phyloP scores from a whole-genome alignment of 1,284 basidiomycete species.

The Pisolithus thermaeus region DNA sequence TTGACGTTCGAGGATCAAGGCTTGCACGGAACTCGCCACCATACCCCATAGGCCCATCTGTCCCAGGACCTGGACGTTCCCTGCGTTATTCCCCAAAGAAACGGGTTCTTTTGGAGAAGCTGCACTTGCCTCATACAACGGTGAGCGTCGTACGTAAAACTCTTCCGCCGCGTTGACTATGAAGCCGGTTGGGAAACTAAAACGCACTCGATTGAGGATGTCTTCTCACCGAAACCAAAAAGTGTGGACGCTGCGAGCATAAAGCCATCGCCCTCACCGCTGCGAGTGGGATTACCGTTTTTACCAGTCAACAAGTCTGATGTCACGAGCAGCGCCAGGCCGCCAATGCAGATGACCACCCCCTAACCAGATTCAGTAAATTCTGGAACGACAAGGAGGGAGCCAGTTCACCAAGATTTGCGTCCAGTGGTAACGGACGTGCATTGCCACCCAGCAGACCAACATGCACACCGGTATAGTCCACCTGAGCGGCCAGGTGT shows the following conservation, averaged over 20 bases:
- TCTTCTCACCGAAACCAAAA: conserved; percentile 65
- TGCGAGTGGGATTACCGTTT: conserved; percentile 50
- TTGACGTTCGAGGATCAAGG: conserved; percentile 62
- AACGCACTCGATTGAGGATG: neutral
- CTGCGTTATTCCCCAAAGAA: neutral
- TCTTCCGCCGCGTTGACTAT: conserved; percentile 76
- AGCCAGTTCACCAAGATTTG: conserved; percentile 53
- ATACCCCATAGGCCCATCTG: conserved; percentile 75
- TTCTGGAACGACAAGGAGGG: neutral
- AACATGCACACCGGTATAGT: conserved; percentile 75
- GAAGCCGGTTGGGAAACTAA: neutral
- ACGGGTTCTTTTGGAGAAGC: conserved; percentile 5
- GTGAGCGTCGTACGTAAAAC: conserved; percentile 67
- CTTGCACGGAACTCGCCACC: conserved; percentile 67
- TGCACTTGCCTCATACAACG: conserved; percentile 56
- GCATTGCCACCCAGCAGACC: conserved; percentile 71
- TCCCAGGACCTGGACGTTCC: conserved; percentile 53
- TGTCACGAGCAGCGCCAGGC: conserved; percentile 65
- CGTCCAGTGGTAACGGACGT: conserved; percentile 68
- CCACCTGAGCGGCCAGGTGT: conserved; percentile 42
- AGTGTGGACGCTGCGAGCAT: conserved; percentile 76
- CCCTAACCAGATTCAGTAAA: conserved; percentile 36
- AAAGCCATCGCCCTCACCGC: conserved; percentile 69
- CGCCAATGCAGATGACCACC: conserved; percentile 63
- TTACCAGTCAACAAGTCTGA: conserved; percentile 63